A percentile compares a stretch with the other conserved stretches of the same genome.
These are phyloP conservation scores for Fusarium mexicanum DNA, from an alignment of 2,329 filamentous ascomycete species.

Conservation along the genomic window DNA sequence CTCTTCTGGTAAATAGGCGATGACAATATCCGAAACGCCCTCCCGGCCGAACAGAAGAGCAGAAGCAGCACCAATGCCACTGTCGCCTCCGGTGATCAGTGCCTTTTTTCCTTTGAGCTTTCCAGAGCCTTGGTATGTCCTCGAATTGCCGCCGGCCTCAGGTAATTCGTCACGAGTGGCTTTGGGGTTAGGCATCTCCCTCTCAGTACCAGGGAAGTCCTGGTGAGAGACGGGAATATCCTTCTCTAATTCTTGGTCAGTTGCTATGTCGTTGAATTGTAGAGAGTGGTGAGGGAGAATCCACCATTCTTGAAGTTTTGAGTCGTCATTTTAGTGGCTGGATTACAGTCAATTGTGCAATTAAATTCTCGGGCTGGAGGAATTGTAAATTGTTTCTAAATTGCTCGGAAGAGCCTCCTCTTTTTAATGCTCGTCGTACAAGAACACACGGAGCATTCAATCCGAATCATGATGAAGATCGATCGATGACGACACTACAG, in stretches of 20 bases:
- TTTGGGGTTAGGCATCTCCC: conserved; percentile 48
- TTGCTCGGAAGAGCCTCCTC: not conserved
- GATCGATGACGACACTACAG: conserved; percentile 42
- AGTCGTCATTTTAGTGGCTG: conserved; percentile 32
- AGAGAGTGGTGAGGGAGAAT: not conserved
- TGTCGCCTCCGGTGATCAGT: conserved; percentile 83
- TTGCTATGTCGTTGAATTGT: not conserved
- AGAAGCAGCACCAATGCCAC: conserved; percentile 79
- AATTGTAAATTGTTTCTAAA: not conserved
- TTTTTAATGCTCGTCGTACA: conserved; percentile 20
- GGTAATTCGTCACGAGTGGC: conserved; percentile 74
- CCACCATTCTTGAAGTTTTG: conserved; percentile 38
- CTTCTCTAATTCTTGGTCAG: conserved; percentile 48
- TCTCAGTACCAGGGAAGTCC: conserved; percentile 43
- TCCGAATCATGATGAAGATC: conserved; percentile 35
- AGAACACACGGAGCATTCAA: conserved; percentile 26
- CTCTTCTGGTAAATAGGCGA: conserved; percentile 79
- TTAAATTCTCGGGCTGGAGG: not conserved
- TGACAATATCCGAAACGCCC: conserved; percentile 73
- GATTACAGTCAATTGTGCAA: not conserved
- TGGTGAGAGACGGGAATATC: conserved; percentile 44
- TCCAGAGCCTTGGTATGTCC: conserved; percentile 77
- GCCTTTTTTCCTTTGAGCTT: conserved; percentile 81
- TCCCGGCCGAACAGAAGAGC: conserved; percentile 85
- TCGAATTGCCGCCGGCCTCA: conserved; percentile 71